phyloP scores from a whole-genome alignment of 2,329 filamentous ascomycete species.

The Microcera coccophila region DNA sequence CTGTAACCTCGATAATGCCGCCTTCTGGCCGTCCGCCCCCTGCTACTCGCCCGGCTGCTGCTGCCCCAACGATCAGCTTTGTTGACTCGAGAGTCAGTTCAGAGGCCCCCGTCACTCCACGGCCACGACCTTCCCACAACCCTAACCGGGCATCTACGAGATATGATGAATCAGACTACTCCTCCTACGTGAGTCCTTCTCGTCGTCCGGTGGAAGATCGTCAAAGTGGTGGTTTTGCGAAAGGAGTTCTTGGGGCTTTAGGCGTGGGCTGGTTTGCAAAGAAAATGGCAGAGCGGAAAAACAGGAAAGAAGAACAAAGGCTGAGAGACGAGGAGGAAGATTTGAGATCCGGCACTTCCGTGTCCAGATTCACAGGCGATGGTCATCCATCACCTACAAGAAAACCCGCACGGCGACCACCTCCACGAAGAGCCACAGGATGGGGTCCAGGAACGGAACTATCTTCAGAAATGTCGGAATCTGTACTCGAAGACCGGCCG shows the following conservation, averaged over 20 bases:
- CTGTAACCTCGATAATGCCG: slow-evolving; percentile 43
- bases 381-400: slow-evolving; percentile 52
- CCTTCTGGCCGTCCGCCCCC: slow-evolving; percentile 43
- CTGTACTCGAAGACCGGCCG: slow-evolving; percentile 31
- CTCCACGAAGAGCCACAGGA: slow-evolving; percentile 30
- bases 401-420: slow-evolving; percentile 30
- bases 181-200: slow-evolving; percentile 61
- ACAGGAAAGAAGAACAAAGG: slow-evolving; percentile 44
- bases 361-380: slow-evolving; percentile 67
- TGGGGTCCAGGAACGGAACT: slow-evolving; percentile 27
- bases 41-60: no score
- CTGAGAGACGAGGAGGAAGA: slow-evolving; percentile 47
- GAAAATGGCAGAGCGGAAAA: slow-evolving; percentile 54
- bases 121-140: slow-evolving; percentile 34
- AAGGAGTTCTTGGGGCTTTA: slow-evolving; percentile 57
- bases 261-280: slow-evolving; percentile 67
- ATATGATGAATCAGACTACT: slow-evolving; percentile 54
- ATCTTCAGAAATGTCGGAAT: slow-evolving; percentile 35
- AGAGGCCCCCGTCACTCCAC: slow-evolving; percentile 45
- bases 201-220: slow-evolving; percentile 46
- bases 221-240: slow-evolving; percentile 49
- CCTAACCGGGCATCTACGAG: slow-evolving; percentile 34
- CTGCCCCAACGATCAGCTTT: slow-evolving; percentile 46
- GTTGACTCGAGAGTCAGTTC: slow-evolving; percentile 36
- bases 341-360: slow-evolving; percentile 54